These are phyloP conservation scores for Saccharomycopsis malanga DNA, from an alignment of 805 yeast species.

Conservation along the genomic window DNA sequence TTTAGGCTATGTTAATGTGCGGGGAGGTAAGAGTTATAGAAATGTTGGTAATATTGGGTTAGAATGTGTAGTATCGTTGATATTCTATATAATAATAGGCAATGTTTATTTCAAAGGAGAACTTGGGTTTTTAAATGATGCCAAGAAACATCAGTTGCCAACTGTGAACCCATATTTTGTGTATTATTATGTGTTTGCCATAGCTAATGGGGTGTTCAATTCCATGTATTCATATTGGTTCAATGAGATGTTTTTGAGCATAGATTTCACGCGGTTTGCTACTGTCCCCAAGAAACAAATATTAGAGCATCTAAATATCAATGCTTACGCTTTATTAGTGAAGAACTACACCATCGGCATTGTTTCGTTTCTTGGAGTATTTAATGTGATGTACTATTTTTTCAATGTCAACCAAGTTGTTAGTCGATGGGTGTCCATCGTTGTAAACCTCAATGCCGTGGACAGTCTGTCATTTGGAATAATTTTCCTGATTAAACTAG, in stretches of 20 bases:
- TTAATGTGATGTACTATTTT: slow-evolving; percentile 1
- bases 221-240: slow-evolving; percentile 1
- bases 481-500: slow-evolving; percentile 2
- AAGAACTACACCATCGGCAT: not conserved
- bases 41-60: not conserved
- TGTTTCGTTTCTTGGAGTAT: not conserved
- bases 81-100: slow-evolving; percentile 7
- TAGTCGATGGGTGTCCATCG: not conserved
- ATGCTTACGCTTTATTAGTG: not conserved
- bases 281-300: slow-evolving; percentile 1
- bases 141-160: slow-evolving; percentile 16
- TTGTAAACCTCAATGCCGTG: not conserved
- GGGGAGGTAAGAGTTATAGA: too few relatives aligned
- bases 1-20: slow-evolving; percentile 3
- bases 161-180: slow-evolving; percentile 11
- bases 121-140: not conserved
- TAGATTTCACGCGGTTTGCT: slow-evolving; percentile 9
- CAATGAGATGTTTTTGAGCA: slow-evolving; percentile 10
- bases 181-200: slow-evolving; percentile 12
- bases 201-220: not conserved
- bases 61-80: not conserved
- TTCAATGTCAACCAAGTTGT: slow-evolving; percentile 1
- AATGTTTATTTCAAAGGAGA: slow-evolving; percentile 2
- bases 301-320: not conserved
- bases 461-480: not conserved